phyloP scores from a whole-genome alignment of 2,329 filamentous ascomycete species.

The Nemania sp. region DNA sequence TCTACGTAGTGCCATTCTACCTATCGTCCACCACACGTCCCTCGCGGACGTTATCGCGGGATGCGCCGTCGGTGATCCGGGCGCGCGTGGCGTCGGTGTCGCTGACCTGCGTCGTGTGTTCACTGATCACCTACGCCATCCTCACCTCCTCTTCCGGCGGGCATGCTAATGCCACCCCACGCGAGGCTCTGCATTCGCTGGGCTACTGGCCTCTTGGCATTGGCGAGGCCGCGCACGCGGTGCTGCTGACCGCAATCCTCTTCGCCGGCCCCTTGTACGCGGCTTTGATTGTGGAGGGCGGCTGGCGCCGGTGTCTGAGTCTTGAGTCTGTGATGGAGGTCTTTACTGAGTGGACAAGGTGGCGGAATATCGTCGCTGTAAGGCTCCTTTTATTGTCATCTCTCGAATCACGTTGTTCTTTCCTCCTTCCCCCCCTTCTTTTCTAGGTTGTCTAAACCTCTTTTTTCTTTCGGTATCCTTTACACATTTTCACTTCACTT shows the following conservation, averaged over 20 bases:
- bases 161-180: conserved; percentile 50
- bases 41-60: conserved; percentile 75
- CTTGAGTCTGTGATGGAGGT: conserved; percentile 60
- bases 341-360: conserved; percentile 75
- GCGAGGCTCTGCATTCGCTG: conserved; percentile 68
- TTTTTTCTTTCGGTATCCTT: no score
- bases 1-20: conserved; percentile 93
- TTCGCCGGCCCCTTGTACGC: conserved; percentile 88
- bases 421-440: neutral
- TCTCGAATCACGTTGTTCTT: neutral
- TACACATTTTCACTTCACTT: no score
- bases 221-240: conserved; percentile 62
- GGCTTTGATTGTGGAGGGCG: conserved; percentile 70
- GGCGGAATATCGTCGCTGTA: conserved; percentile 86
- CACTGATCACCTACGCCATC: conserved; percentile 67
- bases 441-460: no score
- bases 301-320: conserved; percentile 66
- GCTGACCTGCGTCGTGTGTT: conserved; percentile 71
- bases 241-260: conserved; percentile 75
- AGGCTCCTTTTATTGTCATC: conserved; percentile 40
- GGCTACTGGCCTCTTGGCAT: conserved; percentile 80
- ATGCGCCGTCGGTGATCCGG: conserved; percentile 87
- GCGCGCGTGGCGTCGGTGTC: conserved; percentile 81
- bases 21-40: conserved; percentile 78
- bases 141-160: conserved; percentile 58